Evolutionary conservation across 305 asterid species (phyloP), one percentile per base, ranked within the genome.

Genomic region (Ilex paraguariensis): DNA sequence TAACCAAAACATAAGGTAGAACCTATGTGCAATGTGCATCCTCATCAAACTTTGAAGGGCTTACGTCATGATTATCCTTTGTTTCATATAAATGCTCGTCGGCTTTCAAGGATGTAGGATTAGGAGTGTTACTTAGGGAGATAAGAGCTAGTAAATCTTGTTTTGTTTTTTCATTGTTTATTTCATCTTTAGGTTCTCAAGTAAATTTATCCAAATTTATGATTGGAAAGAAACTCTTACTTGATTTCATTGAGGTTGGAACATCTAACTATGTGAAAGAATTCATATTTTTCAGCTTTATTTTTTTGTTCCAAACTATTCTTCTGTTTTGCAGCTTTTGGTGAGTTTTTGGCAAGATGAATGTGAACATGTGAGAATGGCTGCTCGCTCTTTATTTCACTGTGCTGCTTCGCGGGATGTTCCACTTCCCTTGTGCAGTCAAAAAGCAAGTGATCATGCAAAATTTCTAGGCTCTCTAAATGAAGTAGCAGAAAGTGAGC

Each of bases 261-360:
- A 21, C 28, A 1, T 21, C 28, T 21, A 21, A 21, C 28, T 21
- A 21, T 1, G 28, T 21, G 28, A 36, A 36, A 36, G 42, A 8
- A 69, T 62, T 75, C 49, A 30, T 65, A 62, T 42, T 65, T 13
- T 15, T 44, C 42, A 49, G 9, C 42, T 50, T 60, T 56, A 21
- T 31, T 64, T 40, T 58, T 71, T 28, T 72, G 64, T 62, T 53
- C 51, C 60, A 67, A 15, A 21, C 28, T 21, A n/a, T 58, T 67
- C 63, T 56, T 52, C 17, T 74, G 50, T 68, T 72, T 70, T 61
- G 66, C 87, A 93, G 99, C 88, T 93, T 73, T 69, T 93, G 77
- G 97, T 85, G 70, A 87, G 99, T 93, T 93, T 93, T 76, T 93
- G 99, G 99, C 97, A 87, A 84, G 83, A 85, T 53, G 95, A 93